Evolutionary conservation across 805 yeast genomes (phyloP), one percentile per base, ranked within the genome.

Genomic region (Nakazawaea ernobii): DNA sequence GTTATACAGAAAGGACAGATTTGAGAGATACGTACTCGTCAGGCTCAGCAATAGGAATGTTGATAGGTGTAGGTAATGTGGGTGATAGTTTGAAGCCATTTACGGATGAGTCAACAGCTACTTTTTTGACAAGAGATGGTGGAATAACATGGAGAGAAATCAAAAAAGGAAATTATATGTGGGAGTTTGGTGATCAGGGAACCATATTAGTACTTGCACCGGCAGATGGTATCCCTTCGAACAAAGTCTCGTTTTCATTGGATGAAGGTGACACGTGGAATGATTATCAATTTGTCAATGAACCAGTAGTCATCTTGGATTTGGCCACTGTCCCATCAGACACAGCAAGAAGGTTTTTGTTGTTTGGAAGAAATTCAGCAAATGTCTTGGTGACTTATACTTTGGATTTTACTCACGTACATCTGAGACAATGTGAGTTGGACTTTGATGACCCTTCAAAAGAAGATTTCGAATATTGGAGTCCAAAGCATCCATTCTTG

Each of bases 131-230:
- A 3, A 71, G 75, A n/a, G 98, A 94, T 66, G 99, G 94, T 2
- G 99, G 99, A 49, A 67, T 80, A 13, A 76, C 90, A 3, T 94
- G 98, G 98, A 77, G 65, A 44, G 95, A 88, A 63, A 69, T 92
- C 28, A 73, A 67, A 50, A 79, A 84, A 50, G 94, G 95, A 4
- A 74, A 80, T 1, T 77, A 79, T 55, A 84, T 85, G 78, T 94
- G 98, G 98, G 98, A 91, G 65, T 94, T 73, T 63, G 98, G 98
- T 52, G 99, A 94, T 63, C 86, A 88, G 53, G 99, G 99, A 14
- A 82, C 96, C 0, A 75, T 94, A 32, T 65, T 94, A 43, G 88
- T 88, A 1, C 62, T 91, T 43, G 92, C 85, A 1, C 44, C 43
- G n/a, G 73, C 80, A 35, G 79, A 76, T 6, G 69, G 65, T 4